phyloP scores from a whole-genome alignment of 2,329 filamentous ascomycete species.

The Pseudogymnoascus sp. region DNA sequence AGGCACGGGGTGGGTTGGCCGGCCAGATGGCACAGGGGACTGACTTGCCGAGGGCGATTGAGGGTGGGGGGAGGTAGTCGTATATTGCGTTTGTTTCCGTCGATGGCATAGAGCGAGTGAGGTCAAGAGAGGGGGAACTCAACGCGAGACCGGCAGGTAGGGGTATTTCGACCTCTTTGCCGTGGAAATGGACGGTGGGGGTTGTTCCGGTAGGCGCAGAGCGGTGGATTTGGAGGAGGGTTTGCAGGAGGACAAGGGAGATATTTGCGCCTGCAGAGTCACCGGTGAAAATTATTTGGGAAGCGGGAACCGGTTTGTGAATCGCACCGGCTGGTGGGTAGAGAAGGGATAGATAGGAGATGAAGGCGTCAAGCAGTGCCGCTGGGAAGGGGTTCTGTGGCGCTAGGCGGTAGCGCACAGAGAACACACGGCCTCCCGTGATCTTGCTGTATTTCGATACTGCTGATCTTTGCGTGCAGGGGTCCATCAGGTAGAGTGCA shows the following conservation, averaged over 20 bases:
- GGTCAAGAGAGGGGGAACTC: conserved; percentile 64
- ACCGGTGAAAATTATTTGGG: conserved; percentile 62
- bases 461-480: conserved; percentile 53
- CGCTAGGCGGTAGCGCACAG: conserved; percentile 66
- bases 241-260: conserved; percentile 56
- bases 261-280: conserved; percentile 70
- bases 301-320: conserved; percentile 56
- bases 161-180: conserved; percentile 47
- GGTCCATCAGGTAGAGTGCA: conserved; percentile 65
- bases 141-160: conserved; percentile 58
- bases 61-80: conserved; percentile 50
- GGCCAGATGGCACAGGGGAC: conserved; percentile 51
- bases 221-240: conserved; percentile 56
- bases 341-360: conserved; percentile 64
- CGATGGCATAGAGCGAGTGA: conserved; percentile 55
- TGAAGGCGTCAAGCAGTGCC: conserved; percentile 63
- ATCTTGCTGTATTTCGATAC: conserved; percentile 57
- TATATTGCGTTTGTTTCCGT: conserved; percentile 43
- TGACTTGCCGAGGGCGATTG: conserved; percentile 32
- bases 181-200: conserved; percentile 51
- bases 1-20: conserved; percentile 41
- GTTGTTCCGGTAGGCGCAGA: conserved; percentile 35
- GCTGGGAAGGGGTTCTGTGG: conserved; percentile 69
- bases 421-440: conserved; percentile 60
- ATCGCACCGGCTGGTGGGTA: conserved; percentile 61